These are phyloP conservation scores for Aspergillus neotritici DNA, from an alignment of 2,329 filamentous ascomycete genomes.

Conservation along the genomic window DNA sequence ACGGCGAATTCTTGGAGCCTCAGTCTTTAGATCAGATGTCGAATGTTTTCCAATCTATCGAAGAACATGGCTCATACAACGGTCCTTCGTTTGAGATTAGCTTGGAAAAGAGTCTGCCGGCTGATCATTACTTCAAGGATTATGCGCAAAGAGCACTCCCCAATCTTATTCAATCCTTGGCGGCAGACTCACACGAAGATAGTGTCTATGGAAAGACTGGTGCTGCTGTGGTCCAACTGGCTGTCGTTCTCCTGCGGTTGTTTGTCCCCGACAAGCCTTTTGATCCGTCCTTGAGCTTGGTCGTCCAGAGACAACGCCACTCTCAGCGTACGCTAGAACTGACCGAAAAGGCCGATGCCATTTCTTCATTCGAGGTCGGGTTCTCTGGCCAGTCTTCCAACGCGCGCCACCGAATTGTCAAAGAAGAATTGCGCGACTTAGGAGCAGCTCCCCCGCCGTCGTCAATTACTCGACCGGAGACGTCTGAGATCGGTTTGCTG, in stretches of 20 bases:
- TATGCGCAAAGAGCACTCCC: slow-evolving; percentile 27
- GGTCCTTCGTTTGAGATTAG: slow-evolving; percentile 11
- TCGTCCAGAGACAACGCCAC: slow-evolving; percentile 59
- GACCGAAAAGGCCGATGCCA: slow-evolving; percentile 51
- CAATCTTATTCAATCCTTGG: slow-evolving; percentile 23
- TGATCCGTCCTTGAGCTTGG: slow-evolving; percentile 63
- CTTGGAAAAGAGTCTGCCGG: slow-evolving; percentile 17
- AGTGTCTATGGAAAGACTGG: slow-evolving; percentile 39
- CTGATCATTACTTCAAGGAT: slow-evolving; percentile 33
- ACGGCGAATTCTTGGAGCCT: slow-evolving; percentile 31
- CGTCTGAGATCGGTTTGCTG: slow-evolving; percentile 62
- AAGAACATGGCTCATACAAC: slow-evolving; percentile 15
- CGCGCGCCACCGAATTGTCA: slow-evolving; percentile 58
- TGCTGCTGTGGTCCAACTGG: slow-evolving; percentile 69
- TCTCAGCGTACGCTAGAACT: slow-evolving; percentile 53
- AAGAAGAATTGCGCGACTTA: slow-evolving; percentile 57
- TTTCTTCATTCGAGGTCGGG: slow-evolving; percentile 59
- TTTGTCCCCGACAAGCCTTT: slow-evolving; percentile 83
- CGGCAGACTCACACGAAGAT: slow-evolving; percentile 11
- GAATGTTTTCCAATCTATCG: slow-evolving; percentile 19
- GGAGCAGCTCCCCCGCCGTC: slow-evolving; percentile 62
- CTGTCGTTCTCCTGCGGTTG: slow-evolving; percentile 66
- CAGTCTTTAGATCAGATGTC: slow-evolving; percentile 22
- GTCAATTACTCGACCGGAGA: slow-evolving; percentile 64
- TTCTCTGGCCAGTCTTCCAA: slow-evolving; percentile 66